Conservation (phyloP, 805 yeast genomes). For the Candida mattraensis region DNA sequence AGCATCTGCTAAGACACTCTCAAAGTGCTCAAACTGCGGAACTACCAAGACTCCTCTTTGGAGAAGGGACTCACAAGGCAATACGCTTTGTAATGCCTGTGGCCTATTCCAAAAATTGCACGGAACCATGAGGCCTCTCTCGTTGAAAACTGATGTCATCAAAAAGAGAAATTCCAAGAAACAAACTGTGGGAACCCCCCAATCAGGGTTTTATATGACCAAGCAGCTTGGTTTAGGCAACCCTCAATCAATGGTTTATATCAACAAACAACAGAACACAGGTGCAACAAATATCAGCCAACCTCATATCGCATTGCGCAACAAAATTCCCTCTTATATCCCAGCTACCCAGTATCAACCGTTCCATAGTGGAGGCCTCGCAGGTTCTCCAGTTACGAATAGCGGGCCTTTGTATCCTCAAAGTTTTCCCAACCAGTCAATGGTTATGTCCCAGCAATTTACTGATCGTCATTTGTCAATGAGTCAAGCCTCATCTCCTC, state of each 20-base stretch:
- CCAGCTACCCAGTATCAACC: too few relatives aligned
- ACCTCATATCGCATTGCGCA: slow-evolving; percentile 9
- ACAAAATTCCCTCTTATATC: neutral
- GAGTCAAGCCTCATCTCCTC: too few relatives aligned
- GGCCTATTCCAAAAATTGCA: slow-evolving; percentile 60
- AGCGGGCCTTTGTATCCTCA: slow-evolving; percentile 14
- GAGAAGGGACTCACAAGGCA: slow-evolving; percentile 59
- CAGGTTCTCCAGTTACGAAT: slow-evolving; percentile 8
- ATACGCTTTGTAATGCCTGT: slow-evolving; percentile 64
- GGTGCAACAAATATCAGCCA: slow-evolving; percentile 11
- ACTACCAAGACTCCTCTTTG: slow-evolving; percentile 62
- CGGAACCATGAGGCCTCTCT: slow-evolving; percentile 60
- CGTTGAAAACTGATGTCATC: slow-evolving; percentile 56
- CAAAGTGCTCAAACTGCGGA: slow-evolving; percentile 57
- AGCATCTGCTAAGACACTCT: slow-evolving; percentile 12
- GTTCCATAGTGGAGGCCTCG: neutral
- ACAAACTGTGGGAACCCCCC: slow-evolving; percentile 23
- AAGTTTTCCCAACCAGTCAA: slow-evolving; percentile 11
- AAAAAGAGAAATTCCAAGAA: slow-evolving; percentile 54
- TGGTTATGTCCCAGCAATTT: too few relatives aligned
- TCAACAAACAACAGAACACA: too few relatives aligned
- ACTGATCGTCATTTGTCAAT: too few relatives aligned
- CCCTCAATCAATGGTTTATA: too few relatives aligned
- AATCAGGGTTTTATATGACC: slow-evolving; percentile 5
- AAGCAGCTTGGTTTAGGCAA: slow-evolving; percentile 1